Base-by-base conservation (phyloP, 441 rosid species). In the Eutrema salsugineum region DNA sequence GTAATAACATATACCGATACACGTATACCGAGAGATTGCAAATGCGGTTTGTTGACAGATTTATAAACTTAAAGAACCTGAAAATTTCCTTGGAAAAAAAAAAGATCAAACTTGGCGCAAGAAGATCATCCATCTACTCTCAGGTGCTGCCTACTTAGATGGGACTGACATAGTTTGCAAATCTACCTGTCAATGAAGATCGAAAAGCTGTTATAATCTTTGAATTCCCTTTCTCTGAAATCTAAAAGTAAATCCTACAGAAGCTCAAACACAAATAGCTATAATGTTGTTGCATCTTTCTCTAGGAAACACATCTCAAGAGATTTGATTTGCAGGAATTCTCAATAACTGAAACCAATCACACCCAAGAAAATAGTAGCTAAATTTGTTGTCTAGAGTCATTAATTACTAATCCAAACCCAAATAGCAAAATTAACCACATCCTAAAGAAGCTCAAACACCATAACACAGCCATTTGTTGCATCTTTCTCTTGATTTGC, bases 161-260 rank as follows among this genome's bases (percentile, higher is more conserved):
- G 72, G 96, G 96, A 76, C 96, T 90, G 63, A 90, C 54, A 82
- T 90, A 90, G 71, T 86, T 85, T 17, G 84, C 88, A 84, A 90
- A 86, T 77, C 91, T 73, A 78, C 88, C 91, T 88, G 90, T 67
- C 70, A 79, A 65, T 53, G n/a, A 49, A 55, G 46, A 68, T 17
- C 1, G 14, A 24, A 53, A 53, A 20, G 14, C 8, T 42, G 27
- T 68, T 68, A 75, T 7, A 20, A 36, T 56, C 58, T 40, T 17
- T 17, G 8, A 3, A 8, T 8, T 7, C 3, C 6, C 22, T 16
- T 17, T 19, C 30, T 42, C 6, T 8, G 17, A 8, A 43, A 12
- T 46, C 42, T 43, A 67, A 51, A 24, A 16, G 27, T 9, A 38
- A 22, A 66, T 47, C 43, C 27, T 28, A 53, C 24, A 53, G 12